These are phyloP conservation scores for Penicillium cosmopolitanum DNA, from an alignment of 495 filamentous ascomycete genomes.

Conservation along the genomic window DNA sequence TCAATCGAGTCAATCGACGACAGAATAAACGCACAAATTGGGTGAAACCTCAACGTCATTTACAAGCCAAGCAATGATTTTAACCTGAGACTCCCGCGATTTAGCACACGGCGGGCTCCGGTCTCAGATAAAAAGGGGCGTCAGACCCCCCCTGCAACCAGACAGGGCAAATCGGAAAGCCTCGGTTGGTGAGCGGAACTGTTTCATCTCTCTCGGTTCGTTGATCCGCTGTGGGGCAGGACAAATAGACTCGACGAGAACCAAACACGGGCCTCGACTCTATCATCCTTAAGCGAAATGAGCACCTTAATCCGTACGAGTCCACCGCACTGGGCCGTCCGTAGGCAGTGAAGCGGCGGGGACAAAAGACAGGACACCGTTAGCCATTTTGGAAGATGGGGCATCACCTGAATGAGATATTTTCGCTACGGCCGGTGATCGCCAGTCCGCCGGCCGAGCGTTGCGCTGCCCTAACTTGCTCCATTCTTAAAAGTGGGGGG, in stretches of 20 bases:
- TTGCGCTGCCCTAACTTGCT: constrained; percentile 4
- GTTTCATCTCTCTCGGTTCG: constrained; percentile 31
- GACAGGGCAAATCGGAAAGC: constrained; percentile 33
- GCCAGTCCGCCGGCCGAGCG: constrained; percentile 1
- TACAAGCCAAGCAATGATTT: constrained; percentile 19
- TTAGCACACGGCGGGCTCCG: constrained; percentile 26
- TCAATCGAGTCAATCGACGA: not conserved
- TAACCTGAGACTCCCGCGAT: constrained; percentile 30
- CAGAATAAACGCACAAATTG: constrained; percentile 6
- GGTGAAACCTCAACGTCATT: constrained; percentile 18
- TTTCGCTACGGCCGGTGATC: constrained; percentile 2
- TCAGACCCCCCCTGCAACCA: constrained; percentile 9
- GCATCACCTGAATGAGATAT: not conserved
- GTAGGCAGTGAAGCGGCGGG: no score
- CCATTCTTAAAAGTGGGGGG: constrained; percentile 20
- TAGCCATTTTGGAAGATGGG: no score
- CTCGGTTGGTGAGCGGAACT: constrained; percentile 27
- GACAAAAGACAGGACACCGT: no score
- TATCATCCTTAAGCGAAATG: constrained; percentile 6
- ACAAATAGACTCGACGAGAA: constrained; percentile 20
- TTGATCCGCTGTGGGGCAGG: constrained; percentile 35
- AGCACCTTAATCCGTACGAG: not conserved
- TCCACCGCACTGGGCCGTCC: no score
- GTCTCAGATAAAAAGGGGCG: constrained; percentile 27
- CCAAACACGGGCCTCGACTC: constrained; percentile 1